Evolutionary conservation across 2,329 filamentous ascomycete species (phyloP).

Genomic region (Botrytis hyacinthi): DNA sequence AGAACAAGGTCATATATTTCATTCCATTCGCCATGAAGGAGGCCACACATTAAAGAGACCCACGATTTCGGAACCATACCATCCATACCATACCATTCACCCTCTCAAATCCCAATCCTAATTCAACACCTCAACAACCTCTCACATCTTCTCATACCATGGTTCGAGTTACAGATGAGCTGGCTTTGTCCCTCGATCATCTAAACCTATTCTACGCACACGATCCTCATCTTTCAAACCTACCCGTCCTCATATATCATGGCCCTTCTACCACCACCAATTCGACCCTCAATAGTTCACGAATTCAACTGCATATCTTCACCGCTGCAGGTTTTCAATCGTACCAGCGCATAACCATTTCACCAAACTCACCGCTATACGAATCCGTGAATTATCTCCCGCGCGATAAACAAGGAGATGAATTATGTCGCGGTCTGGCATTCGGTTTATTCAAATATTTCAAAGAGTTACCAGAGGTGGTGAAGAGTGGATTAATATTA

Average conservation of each 20-base stretch:
- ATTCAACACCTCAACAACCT: slow-evolving; percentile 29
- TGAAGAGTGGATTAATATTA: slow-evolving; percentile 67
- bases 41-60: slow-evolving; percentile 17
- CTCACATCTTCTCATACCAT: slow-evolving; percentile 52
- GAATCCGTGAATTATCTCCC: slow-evolving; percentile 85
- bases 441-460: slow-evolving; percentile 96
- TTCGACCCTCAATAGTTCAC: slow-evolving; percentile 81
- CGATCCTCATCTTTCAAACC: slow-evolving; percentile 77
- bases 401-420: slow-evolving; percentile 92
- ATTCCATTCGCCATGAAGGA: slow-evolving; percentile 19
- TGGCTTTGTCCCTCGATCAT: slow-evolving; percentile 74
- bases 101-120: slow-evolving; percentile 15
- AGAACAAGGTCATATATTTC: neutral
- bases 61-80: slow-evolving; percentile 9
- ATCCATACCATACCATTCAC: slow-evolving; percentile 9
- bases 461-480: slow-evolving; percentile 72
- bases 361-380: slow-evolving; percentile 89
- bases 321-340: slow-evolving; percentile 84
- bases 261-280: slow-evolving; percentile 87
- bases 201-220: slow-evolving; percentile 86
- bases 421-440: slow-evolving; percentile 84
- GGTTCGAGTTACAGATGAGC: slow-evolving; percentile 77
- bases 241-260: slow-evolving; percentile 86
- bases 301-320: slow-evolving; percentile 92
- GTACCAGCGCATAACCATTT: slow-evolving; percentile 88